Conservation (phyloP, 495 filamentous ascomycete species). For the Beverwykella pulmonaria region DNA sequence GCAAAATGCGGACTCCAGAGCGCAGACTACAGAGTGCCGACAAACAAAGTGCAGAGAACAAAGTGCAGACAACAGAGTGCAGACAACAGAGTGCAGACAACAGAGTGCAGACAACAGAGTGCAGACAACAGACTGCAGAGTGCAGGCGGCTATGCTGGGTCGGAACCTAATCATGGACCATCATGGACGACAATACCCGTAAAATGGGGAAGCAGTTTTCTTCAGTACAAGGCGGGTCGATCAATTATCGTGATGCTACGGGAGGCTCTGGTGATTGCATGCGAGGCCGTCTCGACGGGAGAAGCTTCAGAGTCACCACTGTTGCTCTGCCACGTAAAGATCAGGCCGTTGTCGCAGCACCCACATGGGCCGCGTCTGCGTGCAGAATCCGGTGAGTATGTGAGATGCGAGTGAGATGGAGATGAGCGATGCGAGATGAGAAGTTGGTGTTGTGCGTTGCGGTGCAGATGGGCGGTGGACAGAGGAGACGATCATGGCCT, state of each 20-base stretch:
- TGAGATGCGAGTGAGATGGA: background rate
- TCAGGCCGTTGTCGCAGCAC: background rate
- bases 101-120: no score
- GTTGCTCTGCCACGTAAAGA: slow-evolving; percentile 23
- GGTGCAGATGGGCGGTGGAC: background rate
- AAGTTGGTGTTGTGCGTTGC: background rate
- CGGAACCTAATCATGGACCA: background rate
- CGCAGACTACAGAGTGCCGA: no score
- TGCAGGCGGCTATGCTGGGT: slow-evolving; percentile 4
- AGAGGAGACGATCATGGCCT: background rate
- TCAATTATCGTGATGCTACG: background rate
- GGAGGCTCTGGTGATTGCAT: background rate
- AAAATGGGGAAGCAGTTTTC: background rate
- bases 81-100: no score
- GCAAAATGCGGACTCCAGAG: no score
- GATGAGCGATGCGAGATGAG: background rate
- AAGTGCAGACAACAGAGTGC: no score
- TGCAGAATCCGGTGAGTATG: background rate
- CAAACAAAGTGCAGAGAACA: no score
- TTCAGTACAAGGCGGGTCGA: slow-evolving; percentile 10
- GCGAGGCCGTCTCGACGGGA: background rate
- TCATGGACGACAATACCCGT: background rate
- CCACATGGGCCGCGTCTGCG: background rate
- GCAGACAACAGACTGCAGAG: background rate
- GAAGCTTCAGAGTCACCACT: slow-evolving; percentile 9